These are phyloP conservation scores for Solioccasus polychromus DNA, from an alignment of 768 basidiomycete species.

Conservation along the genomic window DNA sequence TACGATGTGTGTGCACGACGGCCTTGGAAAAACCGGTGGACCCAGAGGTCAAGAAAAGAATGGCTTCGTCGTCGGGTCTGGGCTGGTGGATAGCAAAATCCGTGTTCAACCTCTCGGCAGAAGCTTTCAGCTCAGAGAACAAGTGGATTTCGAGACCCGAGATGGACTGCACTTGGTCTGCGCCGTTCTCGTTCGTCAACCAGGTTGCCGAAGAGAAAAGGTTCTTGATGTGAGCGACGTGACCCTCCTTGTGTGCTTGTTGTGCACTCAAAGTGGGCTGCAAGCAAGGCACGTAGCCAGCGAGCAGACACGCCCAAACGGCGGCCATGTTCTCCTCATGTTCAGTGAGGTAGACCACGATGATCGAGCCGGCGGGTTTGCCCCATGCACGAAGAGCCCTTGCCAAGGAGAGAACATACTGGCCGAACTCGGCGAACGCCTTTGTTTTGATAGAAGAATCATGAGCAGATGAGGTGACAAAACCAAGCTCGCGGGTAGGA, in stretches of 20 bases:
- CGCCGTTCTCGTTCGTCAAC: slow-evolving; percentile 29
- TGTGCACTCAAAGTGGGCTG: slow-evolving; percentile 34
- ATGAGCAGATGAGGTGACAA: slow-evolving; percentile 29
- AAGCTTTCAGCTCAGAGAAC: slow-evolving; percentile 20
- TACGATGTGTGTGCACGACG: slow-evolving; percentile 38
- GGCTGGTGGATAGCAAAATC: slow-evolving; percentile 20
- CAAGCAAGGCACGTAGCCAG: slow-evolving; percentile 31
- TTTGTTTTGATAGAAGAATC: slow-evolving; percentile 28
- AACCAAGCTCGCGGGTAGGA: slow-evolving; percentile 24
- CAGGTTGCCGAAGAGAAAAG: slow-evolving; percentile 31
- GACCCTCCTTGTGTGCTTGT: slow-evolving; percentile 29
- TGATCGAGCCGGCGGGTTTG: slow-evolving; percentile 23
- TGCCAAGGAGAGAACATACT: slow-evolving; percentile 16
- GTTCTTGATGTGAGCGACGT: slow-evolving; percentile 28
- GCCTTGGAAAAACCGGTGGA: slow-evolving; percentile 46
- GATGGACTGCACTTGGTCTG: slow-evolving; percentile 24
- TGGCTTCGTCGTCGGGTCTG: slow-evolving; percentile 30
- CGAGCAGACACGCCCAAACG: slow-evolving; percentile 30
- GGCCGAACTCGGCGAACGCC: slow-evolving; percentile 20
- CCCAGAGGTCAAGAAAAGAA: slow-evolving; percentile 40
- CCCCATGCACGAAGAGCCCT: slow-evolving; percentile 22
- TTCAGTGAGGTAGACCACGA: slow-evolving; percentile 30
- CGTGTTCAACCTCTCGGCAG: slow-evolving; percentile 4
- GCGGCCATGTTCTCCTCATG: slow-evolving; percentile 35
- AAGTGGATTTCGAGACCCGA: slow-evolving; percentile 25